Evolutionary conservation across 2,329 filamentous ascomycete species (phyloP).

Genomic region (Paracoccidioides brasiliensis): DNA sequence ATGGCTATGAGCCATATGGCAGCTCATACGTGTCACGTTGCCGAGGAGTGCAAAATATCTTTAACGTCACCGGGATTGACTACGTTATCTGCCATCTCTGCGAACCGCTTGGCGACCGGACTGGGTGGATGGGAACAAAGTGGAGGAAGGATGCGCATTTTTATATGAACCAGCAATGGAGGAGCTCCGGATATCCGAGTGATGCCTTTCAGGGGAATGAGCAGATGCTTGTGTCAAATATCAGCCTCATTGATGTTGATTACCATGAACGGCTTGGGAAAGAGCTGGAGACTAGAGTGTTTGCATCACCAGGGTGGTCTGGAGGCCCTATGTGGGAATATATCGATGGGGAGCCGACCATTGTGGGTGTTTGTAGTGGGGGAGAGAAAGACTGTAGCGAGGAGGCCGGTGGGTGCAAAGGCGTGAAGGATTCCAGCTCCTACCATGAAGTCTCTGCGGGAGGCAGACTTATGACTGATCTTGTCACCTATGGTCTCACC

Average conservation of each 20-base stretch:
- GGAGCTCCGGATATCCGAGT: slow-evolving; percentile 14
- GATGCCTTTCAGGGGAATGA: slow-evolving; percentile 11
- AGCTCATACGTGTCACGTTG: slow-evolving; percentile 13
- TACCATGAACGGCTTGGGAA: slow-evolving; percentile 12
- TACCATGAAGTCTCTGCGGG: slow-evolving; percentile 16
- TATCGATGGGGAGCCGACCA: slow-evolving; percentile 12
- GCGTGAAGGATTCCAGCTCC: slow-evolving; percentile 8
- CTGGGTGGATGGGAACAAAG: slow-evolving; percentile 16
- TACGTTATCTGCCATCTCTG: slow-evolving; percentile 15
- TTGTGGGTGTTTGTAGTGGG: slow-evolving; percentile 15
- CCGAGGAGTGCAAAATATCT: slow-evolving; percentile 14
- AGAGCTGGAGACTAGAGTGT: slow-evolving; percentile 13
- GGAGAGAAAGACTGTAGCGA: slow-evolving; percentile 14
- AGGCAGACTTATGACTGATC: slow-evolving; percentile 15
- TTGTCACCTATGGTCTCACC: slow-evolving; percentile 10
- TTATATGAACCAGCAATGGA: slow-evolving; percentile 11
- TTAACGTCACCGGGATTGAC: slow-evolving; percentile 15
- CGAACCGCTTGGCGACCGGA: slow-evolving; percentile 12
- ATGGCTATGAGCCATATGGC: slow-evolving; percentile 13
- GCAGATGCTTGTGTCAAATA: slow-evolving; percentile 13
- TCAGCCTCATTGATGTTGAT: slow-evolving; percentile 13
- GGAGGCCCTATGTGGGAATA: slow-evolving; percentile 15
- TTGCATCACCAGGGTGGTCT: slow-evolving; percentile 14
- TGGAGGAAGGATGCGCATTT: slow-evolving; percentile 11
- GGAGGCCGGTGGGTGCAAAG: slow-evolving; percentile 10